Evolutionary conservation across 495 filamentous ascomycete genomes (phyloP), one percentile per base, ranked within the genome.

Genomic region (Aspergillus baeticus): DNA sequence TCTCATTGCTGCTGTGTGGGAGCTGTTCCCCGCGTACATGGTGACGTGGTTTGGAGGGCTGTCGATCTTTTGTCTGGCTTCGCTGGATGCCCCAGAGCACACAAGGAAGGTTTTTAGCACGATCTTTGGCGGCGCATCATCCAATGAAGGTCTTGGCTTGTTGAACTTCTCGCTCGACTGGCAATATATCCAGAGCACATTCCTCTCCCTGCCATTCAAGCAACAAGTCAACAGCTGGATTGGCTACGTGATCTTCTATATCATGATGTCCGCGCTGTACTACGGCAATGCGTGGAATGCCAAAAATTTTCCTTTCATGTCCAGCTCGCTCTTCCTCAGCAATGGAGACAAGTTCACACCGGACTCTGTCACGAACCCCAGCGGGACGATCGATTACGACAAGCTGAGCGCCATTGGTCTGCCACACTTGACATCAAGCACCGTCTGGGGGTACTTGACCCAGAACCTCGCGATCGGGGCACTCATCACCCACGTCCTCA

Each of bases 1-100:
- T 22, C 42, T 51, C 69, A 46, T 68, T 68, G 63, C 43, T 55
- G 41, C 33, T 77, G 3, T 86, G 75, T 62, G 80, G 84, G 58
- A 73, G 44, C 26, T 80, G n/a, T 69, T 85, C 37, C 83, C 82
- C 1, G 76, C 78, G 15, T 85, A 79, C 54, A 80, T 85, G 15
- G 72, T 80, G 26, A 70, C 80, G 0, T 74, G 77, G 68, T 71
- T 85, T 5, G 78, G 74, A 33, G 78, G 79, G 7, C 61, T 86
- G 26, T 81, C 77, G 1, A 77, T 86, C 31, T 78, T 81, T 34
- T 55, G 83, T 55, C 68, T 86, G 6, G 83, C 69, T 22, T 49
- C 71, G 2, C 55, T 60, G 54, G 62, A 69, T 39, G 64, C 69
- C 0, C 68, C 66, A 2, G 62, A 62, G 29, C 53, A 35, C 8